Conservation (phyloP, 805 yeast species). For the Metschnikowia cerradonensis region DNA sequence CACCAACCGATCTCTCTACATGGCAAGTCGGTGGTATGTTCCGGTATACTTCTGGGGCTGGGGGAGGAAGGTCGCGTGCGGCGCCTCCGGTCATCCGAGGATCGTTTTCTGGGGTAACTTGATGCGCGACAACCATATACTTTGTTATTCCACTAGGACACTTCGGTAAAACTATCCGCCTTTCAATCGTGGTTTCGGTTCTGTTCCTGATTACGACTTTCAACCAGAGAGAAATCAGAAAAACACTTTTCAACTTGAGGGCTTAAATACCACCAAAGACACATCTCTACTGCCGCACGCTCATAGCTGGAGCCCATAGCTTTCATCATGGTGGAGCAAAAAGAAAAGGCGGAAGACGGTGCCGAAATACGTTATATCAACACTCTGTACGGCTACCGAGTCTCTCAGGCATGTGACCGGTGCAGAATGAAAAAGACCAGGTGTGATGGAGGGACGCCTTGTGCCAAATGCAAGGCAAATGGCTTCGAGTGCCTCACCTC, state of each 20-base stretch:
- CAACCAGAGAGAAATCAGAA: no score
- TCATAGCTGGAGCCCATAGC: not conserved
- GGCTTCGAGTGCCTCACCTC: constrained; percentile 68
- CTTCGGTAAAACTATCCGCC: not conserved
- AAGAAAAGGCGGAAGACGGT: not conserved
- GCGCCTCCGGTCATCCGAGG: constrained; percentile 3
- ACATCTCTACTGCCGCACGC: not conserved
- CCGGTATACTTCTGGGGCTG: not conserved
- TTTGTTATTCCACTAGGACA: not conserved
- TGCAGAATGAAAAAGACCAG: constrained; percentile 73
- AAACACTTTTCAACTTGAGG: no score
- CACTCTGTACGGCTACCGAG: constrained; percentile 44
- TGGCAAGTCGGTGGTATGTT: not conserved
- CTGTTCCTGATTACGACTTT: not conserved
- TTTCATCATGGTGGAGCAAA: not conserved
- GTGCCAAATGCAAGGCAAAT: constrained; percentile 62
- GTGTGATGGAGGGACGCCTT: constrained; percentile 71
- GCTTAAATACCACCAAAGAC: not conserved
- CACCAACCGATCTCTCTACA: no score
- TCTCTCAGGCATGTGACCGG: constrained; percentile 78
- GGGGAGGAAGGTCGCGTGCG: not conserved
- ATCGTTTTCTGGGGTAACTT: constrained; percentile 4
- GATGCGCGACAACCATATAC: not conserved
- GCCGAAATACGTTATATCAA: constrained; percentile 24
- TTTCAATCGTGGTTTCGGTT: not conserved